These are phyloP conservation scores for Handroanthus guayacan DNA, from an alignment of 257 asterid species.

Conservation along the genomic window DNA sequence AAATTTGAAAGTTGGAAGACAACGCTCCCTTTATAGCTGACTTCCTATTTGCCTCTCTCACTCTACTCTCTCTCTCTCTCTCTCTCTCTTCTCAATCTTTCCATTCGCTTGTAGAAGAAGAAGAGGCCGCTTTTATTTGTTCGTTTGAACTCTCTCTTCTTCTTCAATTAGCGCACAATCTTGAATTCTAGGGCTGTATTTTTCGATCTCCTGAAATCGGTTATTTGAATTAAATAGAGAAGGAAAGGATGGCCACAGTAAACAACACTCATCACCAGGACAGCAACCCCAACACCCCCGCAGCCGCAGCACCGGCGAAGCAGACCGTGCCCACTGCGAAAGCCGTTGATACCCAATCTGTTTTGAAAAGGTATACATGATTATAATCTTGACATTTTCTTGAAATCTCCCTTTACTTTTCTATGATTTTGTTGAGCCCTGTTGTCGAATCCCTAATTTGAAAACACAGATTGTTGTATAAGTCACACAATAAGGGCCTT, in stretches of 20 bases:
- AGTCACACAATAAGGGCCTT: neutral
- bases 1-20: neutral
- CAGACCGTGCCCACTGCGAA: constrained; percentile 50
- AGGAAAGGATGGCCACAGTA: constrained; percentile 56
- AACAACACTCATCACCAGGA: constrained; percentile 59
- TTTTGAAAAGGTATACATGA: constrained; percentile 54
- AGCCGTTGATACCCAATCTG: constrained; percentile 60
- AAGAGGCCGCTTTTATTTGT: constrained; percentile 2
- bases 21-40: constrained; percentile 17
- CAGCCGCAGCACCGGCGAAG: constrained; percentile 44
- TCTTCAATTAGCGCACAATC: constrained; percentile 35
- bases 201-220: neutral
- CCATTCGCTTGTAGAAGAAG: constrained; percentile 23
- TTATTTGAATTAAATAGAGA: neutral
- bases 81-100: constrained; percentile 28
- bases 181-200: constrained; percentile 20
- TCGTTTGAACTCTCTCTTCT: constrained; percentile 23
- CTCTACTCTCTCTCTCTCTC: neutral
- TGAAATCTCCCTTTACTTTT: neutral
- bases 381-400: constrained; percentile 12
- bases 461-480: neutral
- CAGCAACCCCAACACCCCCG: constrained; percentile 64
- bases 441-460: neutral
- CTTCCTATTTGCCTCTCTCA: neutral
- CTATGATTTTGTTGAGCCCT: constrained; percentile 5